Evolutionary conservation across 371 early-diverging fungal genomes (phyloP), one percentile per base, ranked within the genome.

Genomic region (Rhizopus arrhizus): DNA sequence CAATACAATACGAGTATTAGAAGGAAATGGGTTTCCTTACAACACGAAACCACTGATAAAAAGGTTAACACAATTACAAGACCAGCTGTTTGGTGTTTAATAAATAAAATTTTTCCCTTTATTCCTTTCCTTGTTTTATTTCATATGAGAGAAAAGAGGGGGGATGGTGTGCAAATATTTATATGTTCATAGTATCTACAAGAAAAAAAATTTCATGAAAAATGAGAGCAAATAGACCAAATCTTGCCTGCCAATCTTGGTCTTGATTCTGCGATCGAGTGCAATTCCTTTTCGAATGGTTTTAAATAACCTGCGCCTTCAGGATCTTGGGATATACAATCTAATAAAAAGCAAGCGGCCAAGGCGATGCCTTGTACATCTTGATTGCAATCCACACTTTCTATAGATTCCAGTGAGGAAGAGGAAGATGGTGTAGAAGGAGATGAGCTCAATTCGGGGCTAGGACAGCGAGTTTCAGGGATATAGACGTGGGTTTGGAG

Each of bases 301-400:
- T 77, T 65, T 69, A 89, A 89, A 55, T 84, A 68, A 28, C 72
- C 69, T 10, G 79, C 74, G 59, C 81, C 81, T 38, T 70, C 70
- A 13, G 79, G 78, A 46, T 82, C 73, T 47, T 86, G 74, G 28
- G 89, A 86, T 5, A 92, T 68, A 58, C 89, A 89, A 36, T 86
- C 65, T 41, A 92, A 68, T 13, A 90, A 72, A 62, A 88, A 73
- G 16, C 87, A 73, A 4, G 89, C 85, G 2, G 87, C 87, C 53
- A 92, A 67, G 0, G 90, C 88, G 55, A 87, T 83, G 33, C 92
- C 91, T 29, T 70, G 75, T 47, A 85, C 59, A 28, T 59, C 56
- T 10, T 58, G 58, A 9, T 40, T 15, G 32, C 50, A 59, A 35
- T 53, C 49, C 12, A 56, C 63, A 43, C 29, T 51, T 9, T 5